phyloP scores from a whole-genome alignment of 2,329 filamentous ascomycete species.

The Berkeleyomyces basicola region DNA sequence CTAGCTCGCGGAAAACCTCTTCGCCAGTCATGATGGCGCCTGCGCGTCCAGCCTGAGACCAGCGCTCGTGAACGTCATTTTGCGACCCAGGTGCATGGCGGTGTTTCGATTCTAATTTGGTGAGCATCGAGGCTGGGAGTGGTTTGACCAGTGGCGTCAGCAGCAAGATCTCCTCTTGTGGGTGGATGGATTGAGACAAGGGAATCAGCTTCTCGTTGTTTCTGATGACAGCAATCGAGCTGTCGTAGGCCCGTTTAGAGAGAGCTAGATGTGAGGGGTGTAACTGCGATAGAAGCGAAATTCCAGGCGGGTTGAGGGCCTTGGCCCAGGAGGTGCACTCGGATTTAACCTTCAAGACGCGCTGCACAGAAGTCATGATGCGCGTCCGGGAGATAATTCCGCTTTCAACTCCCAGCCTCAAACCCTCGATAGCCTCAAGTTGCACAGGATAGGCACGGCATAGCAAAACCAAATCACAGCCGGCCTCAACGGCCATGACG shows the following conservation, averaged over 20 bases:
- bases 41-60: constrained; percentile 19
- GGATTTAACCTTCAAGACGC: constrained; percentile 66
- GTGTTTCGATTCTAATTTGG: constrained; percentile 25
- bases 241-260: constrained; percentile 75
- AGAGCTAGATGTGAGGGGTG: constrained; percentile 69
- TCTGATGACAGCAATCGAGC: constrained; percentile 80
- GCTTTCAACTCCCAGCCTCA: constrained; percentile 80
- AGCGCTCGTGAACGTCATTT: constrained; percentile 6
- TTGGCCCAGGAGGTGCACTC: constrained; percentile 81
- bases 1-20: constrained; percentile 78
- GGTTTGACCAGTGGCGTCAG: constrained; percentile 83
- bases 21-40: constrained; percentile 74
- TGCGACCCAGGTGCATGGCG: neutral
- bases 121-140: constrained; percentile 73
- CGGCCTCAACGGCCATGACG: constrained; percentile 93
- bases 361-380: constrained; percentile 61
- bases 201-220: constrained; percentile 78
- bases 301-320: constrained; percentile 72
- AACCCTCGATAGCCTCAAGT: constrained; percentile 75
- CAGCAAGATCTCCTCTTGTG: constrained; percentile 75
- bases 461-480: constrained; percentile 78
- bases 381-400: constrained; percentile 70
- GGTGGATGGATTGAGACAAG: constrained; percentile 62
- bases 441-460: constrained; percentile 80
- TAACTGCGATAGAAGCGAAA: constrained; percentile 58